These are phyloP conservation scores for Saccharomycopsis lassenensis DNA, from an alignment of 805 yeast genomes.

Conservation along the genomic window DNA sequence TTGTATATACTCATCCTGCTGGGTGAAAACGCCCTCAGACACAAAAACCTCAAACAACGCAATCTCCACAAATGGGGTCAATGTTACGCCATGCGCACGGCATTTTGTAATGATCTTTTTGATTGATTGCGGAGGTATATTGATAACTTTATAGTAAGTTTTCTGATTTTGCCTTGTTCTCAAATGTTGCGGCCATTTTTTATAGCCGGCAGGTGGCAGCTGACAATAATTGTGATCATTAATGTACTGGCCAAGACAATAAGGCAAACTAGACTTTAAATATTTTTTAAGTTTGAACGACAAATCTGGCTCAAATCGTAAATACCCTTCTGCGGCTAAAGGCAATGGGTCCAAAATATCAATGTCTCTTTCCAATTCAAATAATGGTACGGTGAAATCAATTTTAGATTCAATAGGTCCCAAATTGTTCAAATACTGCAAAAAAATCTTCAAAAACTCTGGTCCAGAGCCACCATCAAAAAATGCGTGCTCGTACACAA, in stretches of 20 bases:
- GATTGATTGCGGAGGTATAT: slow-evolving; percentile 3
- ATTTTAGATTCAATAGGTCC: neutral
- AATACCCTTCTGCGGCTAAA: slow-evolving; percentile 3
- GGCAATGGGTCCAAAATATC: slow-evolving; percentile 5
- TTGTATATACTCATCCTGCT: slow-evolving; percentile 2
- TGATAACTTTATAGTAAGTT: slow-evolving; percentile 4
- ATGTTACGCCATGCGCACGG: slow-evolving; percentile 3
- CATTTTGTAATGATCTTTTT: slow-evolving; percentile 1
- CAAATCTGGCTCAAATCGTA: slow-evolving; percentile 3
- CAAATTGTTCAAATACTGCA: slow-evolving; percentile 3
- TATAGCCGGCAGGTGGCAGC: slow-evolving; percentile 1
- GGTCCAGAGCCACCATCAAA: slow-evolving; percentile 7
- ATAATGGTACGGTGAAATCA: neutral
- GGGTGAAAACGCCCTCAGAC: slow-evolving; percentile 1
- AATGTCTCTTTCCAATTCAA: slow-evolving; percentile 1
- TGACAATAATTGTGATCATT: slow-evolving; percentile 5
- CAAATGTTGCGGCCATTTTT: slow-evolving; percentile 3
- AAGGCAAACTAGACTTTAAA: slow-evolving; percentile 1
- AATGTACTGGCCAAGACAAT: neutral
- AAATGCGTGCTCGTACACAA: slow-evolving; percentile 8
- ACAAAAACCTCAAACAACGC: slow-evolving; percentile 1
- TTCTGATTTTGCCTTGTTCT: slow-evolving; percentile 1
- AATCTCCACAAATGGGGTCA: slow-evolving; percentile 3
- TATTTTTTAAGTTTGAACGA: neutral
- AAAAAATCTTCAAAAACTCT: slow-evolving; percentile 2